Conservation (phyloP, 1,139 yeast species). For the Arxiozyma bovina region DNA sequence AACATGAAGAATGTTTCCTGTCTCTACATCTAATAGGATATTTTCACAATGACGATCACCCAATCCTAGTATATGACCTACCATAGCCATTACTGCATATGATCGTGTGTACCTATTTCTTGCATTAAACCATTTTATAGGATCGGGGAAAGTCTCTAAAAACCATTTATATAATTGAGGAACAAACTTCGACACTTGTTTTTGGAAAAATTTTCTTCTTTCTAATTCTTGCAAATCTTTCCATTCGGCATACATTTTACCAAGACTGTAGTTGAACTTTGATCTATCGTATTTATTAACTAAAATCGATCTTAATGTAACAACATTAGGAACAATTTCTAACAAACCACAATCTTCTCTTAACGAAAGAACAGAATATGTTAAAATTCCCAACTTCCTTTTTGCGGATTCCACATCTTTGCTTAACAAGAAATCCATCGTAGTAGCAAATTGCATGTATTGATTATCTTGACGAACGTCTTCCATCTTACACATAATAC, state of each 20-base stretch:
- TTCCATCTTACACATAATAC: constrained; percentile 78
- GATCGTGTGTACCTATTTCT: constrained; percentile 69
- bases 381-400: constrained; percentile 60
- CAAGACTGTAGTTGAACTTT: constrained; percentile 28
- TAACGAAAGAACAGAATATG: constrained; percentile 84
- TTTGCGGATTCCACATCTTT: constrained; percentile 65
- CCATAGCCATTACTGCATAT: constrained; percentile 94
- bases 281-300: constrained; percentile 37
- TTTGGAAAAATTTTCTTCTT: constrained; percentile 27
- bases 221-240: constrained; percentile 13
- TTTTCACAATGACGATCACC: constrained; percentile 98
- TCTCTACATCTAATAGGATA: constrained; percentile 59
- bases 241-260: constrained; percentile 27
- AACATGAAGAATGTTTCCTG: constrained; percentile 82
- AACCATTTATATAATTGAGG: constrained; percentile 87
- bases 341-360: constrained; percentile 83
- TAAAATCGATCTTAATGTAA: constrained; percentile 67
- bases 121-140: constrained; percentile 77
- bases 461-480: constrained; percentile 95
- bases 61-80: constrained; percentile 80
- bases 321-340: constrained; percentile 84
- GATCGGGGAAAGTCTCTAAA: constrained; percentile 80
- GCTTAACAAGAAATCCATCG: constrained; percentile 65
- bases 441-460: constrained; percentile 83
- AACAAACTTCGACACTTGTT: constrained; percentile 39